Base-by-base conservation (phyloP, 306 rosid species). In the Trifolium dubium region DNA sequence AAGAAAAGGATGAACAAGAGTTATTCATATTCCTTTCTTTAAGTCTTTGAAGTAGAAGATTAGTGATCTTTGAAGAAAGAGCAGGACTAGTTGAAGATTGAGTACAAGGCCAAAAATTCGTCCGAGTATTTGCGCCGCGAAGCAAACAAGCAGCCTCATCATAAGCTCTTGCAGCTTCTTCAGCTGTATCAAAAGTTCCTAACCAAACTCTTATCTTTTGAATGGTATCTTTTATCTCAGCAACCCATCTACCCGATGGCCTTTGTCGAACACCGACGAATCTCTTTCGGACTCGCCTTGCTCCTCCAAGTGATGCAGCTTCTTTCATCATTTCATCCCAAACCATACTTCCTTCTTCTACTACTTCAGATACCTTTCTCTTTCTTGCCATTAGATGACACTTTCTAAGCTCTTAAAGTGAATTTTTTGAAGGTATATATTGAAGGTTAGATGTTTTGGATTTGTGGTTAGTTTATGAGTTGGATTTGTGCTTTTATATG, bases 121-220 rank as follows among this genome's bases (percentile, higher is more conserved):
- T 93, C 40, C 97, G 73, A 1, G 98, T 93, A 69, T 93, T 93
- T 30, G 96, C 81, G 13, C 98, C 98, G 0, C 98, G 87, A 28
- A 93, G 97, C 81, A 93, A 85, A 77, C 96, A 93, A 49, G 98
- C 98, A 72, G 97, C 98, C 64, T 93, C 98, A 73, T 93, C 98
- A 73, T 93, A 93, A 11, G 98, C 98, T 55, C 97, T 86, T 37
- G 98, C 98, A 39, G 98, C 98, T 81, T 90, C 98, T 59, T 93
- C 98, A 2, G 98, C 98, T 1, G 98, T 93, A 62, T 93, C 98
- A 53, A 93, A 93, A 41, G 97, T 93, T n/a, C 98, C 98, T n/a
- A 93, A 67, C 98, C 98, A 93, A 19, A 93, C 98, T 14, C 98
- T 91, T 34, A 93, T 93, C 84, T 93, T 93, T 40, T 91, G 96